Conservation (phyloP, 2,329 filamentous ascomycete genomes). For the Emericellopsis atlantica region DNA sequence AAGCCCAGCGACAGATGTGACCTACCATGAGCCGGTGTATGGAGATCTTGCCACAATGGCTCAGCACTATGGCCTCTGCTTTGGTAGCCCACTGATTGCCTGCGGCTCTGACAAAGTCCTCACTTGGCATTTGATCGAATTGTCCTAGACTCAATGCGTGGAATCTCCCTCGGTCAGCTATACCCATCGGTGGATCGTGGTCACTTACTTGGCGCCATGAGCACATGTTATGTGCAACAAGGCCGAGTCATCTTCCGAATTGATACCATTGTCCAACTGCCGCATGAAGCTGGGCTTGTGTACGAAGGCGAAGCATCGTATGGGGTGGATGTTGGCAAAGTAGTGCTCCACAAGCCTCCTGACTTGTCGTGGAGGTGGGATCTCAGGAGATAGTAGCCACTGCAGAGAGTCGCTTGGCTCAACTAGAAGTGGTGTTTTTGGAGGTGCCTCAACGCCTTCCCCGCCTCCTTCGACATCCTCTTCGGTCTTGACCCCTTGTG, state of each 20-base stretch:
- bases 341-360: conserved; percentile 8
- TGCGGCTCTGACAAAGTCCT: conserved; percentile 16
- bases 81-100: conserved; percentile 24
- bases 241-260: conserved; percentile 6
- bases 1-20: conserved; percentile 1
- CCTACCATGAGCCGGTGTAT: conserved; percentile 23
- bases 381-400: conserved; percentile 3
- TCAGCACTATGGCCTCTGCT: conserved; percentile 20
- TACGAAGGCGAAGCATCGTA: conserved; percentile 11
- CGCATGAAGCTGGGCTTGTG: conserved; percentile 11
- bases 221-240: conserved; percentile 10
- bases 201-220: conserved; percentile 8
- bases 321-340: conserved; percentile 11
- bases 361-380: conserved; percentile 4
- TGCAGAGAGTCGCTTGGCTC: background rate
- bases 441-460: background rate
- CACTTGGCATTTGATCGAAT: conserved; percentile 15
- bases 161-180: conserved; percentile 12
- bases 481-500: background rate
- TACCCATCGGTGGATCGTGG: background rate
- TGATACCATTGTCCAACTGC: conserved; percentile 7
- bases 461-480: background rate
- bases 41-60: conserved; percentile 24
- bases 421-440: background rate
- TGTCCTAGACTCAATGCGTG: conserved; percentile 16